Conservation (phyloP, 2,329 filamentous ascomycete genomes). For the Ceratocystis albifundus region DNA sequence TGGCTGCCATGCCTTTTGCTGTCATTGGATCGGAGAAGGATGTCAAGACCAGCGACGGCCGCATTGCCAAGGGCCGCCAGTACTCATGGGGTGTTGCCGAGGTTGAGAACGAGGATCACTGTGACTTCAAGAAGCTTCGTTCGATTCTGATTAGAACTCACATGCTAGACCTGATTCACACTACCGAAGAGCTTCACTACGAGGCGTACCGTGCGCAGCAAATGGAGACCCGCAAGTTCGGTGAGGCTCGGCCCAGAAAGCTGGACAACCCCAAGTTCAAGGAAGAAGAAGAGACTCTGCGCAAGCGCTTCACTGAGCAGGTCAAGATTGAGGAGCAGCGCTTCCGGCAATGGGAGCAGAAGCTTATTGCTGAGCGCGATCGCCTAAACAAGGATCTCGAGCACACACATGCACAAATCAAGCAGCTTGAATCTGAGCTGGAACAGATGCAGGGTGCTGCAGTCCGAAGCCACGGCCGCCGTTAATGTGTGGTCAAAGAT, state of each 20-base stretch:
- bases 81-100: constrained; percentile 99
- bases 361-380: constrained; percentile 96
- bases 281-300: constrained; percentile 95
- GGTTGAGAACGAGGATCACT: constrained; percentile 99
- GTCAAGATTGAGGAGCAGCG: constrained; percentile 99
- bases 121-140: constrained; percentile 99
- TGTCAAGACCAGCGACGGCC: constrained; percentile 88
- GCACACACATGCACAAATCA: constrained; percentile 89
- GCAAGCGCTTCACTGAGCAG: constrained; percentile 99
- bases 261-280: constrained; percentile 99
- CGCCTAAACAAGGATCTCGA: constrained; percentile 99
- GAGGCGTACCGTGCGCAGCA: constrained; percentile 98
- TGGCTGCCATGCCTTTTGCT: constrained; percentile 95
- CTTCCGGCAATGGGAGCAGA: constrained; percentile 99
- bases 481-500: constrained; percentile 41
- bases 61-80: constrained; percentile 96
- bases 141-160: constrained; percentile 97
- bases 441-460: constrained; percentile 85
- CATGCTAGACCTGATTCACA: constrained; percentile 99
- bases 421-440: constrained; percentile 82
- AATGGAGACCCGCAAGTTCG: constrained; percentile 99
- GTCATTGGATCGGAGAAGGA: constrained; percentile 99
- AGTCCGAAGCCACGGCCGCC: constrained; percentile 83
- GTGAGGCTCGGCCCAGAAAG: constrained; percentile 92
- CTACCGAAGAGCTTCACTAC: constrained; percentile 98